Evolutionary conservation across 176 grass and related monocot species (phyloP).

Genomic region (Bolboschoenus planiculmis): DNA sequence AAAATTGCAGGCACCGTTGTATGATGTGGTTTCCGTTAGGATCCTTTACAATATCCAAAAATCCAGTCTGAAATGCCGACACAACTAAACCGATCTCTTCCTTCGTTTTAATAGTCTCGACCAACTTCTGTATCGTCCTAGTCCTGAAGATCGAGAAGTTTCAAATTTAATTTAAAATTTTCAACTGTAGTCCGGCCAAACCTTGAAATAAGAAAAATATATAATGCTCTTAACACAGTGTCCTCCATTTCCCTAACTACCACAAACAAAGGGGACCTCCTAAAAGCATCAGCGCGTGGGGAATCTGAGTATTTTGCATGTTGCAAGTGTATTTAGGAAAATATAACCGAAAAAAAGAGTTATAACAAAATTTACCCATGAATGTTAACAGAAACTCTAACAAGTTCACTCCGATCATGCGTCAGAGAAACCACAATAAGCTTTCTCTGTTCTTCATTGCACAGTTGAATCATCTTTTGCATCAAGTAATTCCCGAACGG

Average conservation of each 20-base stretch:
- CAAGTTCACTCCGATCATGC: conserved; percentile 31
- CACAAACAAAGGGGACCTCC: no score
- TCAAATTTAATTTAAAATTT: not conserved
- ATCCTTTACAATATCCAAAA: conserved; percentile 77
- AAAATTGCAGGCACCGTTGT: conserved; percentile 58
- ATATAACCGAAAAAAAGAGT: not conserved
- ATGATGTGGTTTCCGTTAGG: conserved; percentile 81
- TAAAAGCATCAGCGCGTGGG: no score
- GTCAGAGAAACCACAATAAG: conserved; percentile 39
- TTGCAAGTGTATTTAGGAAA: not conserved
- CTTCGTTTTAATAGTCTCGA: conserved; percentile 50
- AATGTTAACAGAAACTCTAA: conserved; percentile 58
- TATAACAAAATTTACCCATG: conserved; percentile 51
- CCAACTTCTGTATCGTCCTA: conserved; percentile 72
- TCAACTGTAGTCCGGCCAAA: not conserved
- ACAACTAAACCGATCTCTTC: conserved; percentile 53
- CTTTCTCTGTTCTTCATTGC: conserved; percentile 60
- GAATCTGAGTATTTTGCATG: not conserved
- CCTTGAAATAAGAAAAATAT: no score
- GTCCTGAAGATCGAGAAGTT: conserved; percentile 43
- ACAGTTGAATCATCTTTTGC: conserved; percentile 77
- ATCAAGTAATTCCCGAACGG: conserved; percentile 88
- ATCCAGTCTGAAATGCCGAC: conserved; percentile 35
- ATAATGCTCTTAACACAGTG: no score
- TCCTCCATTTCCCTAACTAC: no score